Evolutionary conservation across 2,329 filamentous ascomycete species (phyloP).

Genomic region (Geosmithia flava): DNA sequence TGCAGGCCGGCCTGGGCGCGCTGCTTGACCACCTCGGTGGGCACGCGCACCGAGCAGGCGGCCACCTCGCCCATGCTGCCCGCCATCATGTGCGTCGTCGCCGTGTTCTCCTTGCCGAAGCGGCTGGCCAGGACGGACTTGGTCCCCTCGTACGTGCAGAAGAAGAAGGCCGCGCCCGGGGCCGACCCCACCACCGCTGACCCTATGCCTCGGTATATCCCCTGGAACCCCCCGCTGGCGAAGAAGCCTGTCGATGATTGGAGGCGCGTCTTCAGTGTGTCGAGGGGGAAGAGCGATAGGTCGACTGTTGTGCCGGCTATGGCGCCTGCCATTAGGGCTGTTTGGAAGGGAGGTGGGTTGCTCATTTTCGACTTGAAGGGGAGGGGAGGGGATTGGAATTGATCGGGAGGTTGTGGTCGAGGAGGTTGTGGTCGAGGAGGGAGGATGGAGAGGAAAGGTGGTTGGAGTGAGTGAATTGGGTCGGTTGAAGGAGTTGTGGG

Average conservation of each 20-base stretch:
- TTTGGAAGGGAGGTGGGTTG: conserved; percentile 34
- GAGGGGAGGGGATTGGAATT: no score
- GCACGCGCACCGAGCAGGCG: conserved; percentile 83
- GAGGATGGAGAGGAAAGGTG: no score
- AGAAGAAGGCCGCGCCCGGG: conserved; percentile 92
- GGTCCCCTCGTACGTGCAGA: conserved; percentile 79
- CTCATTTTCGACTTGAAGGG: neutral
- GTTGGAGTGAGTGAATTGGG: no score
- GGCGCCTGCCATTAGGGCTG: conserved; percentile 66
- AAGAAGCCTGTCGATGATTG: conserved; percentile 73
- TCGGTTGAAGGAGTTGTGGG: neutral
- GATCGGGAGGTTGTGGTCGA: no score
- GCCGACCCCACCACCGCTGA: conserved; percentile 83
- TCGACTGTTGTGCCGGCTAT: conserved; percentile 93
- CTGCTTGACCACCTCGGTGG: conserved; percentile 96
- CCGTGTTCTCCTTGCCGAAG: neutral
- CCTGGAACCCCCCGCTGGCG: conserved; percentile 73
- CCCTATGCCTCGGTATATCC: conserved; percentile 88
- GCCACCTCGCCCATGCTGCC: conserved; percentile 81
- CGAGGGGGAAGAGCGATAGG: conserved; percentile 91
- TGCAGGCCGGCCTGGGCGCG: conserved; percentile 81
- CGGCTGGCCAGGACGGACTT: conserved; percentile 39
- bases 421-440: no score
- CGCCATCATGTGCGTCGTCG: conserved; percentile 60
- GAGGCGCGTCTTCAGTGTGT: conserved; percentile 96